Evolutionary conservation across 306 rosid genomes (phyloP), one percentile per base, ranked within the genome.

Genomic region (Luffa acutangula): DNA sequence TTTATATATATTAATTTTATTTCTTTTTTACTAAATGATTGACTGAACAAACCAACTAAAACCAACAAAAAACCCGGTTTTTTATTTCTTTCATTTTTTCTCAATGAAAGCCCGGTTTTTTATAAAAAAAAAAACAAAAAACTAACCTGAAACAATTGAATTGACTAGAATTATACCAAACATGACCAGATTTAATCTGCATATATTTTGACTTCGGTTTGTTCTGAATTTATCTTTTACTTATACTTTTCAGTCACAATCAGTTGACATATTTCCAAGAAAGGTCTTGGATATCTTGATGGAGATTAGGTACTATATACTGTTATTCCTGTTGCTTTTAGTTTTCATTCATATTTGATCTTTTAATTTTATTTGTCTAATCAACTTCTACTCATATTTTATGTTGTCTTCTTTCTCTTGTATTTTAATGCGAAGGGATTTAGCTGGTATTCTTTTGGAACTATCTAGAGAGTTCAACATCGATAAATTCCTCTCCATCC

Each of bases 401-500:
- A 59, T 80, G 46, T 78, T 53, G 77, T 53, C 71, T 71, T 71
- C 39, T 71, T 71, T 71, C 46, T 74, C 83, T 75, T 48, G 48
- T 80, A 57, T 71, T 80, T 86, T 58, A 43, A 18, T 59, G 36
- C 80, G 81, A 75, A 94, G 98, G 89, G 96, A 85, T 74, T 78
- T 94, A 54, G 84, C 90, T 70, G 91, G 81, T 63, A 80, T 88
- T 67, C 84, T 94, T 54, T 81, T 65, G 82, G 97, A 82, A 65
- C 85, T 94, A 62, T 92, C 90, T 17, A 86, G 86, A 70, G 92
- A 86, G 83, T 92, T 88, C 95, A 94, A 91, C 80, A 84, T 89
- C 31, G 95, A 91, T 70, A 87, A 84, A 79, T 94, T 94, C 83
- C 83, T 94, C 41, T 60, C 66, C 17, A 83, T 92, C 82, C 89